A percentile compares a stretch with the other conserved stretches of the same genome.
Conservation (phyloP, 2,329 filamentous ascomycete species). For the Rhynchosporium agropyri region DNA sequence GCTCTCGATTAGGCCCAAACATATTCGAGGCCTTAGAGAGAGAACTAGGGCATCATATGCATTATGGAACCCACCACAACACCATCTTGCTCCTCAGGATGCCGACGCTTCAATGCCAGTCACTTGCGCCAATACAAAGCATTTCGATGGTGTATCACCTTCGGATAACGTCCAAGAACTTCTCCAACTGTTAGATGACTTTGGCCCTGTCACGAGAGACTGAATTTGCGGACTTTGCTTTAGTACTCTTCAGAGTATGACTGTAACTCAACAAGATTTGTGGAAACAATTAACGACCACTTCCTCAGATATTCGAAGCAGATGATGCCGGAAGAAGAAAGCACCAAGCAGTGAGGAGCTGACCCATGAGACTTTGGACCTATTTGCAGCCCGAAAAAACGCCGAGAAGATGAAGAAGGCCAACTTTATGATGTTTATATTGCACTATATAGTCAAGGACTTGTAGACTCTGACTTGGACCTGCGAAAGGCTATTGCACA, state of each 20-base stretch:
- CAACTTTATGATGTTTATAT: background rate
- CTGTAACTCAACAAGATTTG: background rate
- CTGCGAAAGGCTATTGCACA: slow-evolving; percentile 5
- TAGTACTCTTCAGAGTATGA: background rate
- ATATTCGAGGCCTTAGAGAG: too few species aligned
- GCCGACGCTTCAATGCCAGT: background rate
- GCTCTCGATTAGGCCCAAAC: too few species aligned
- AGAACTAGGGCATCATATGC: too few species aligned
- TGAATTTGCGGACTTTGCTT: background rate
- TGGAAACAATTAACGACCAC: slow-evolving; percentile 5
- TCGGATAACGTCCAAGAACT: background rate
- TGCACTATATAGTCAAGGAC: background rate
- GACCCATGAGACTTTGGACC: background rate
- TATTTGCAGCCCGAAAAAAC: background rate
- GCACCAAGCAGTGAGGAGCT: background rate
- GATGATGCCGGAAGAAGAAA: background rate
- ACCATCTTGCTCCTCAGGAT: background rate
- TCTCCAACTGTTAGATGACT: background rate
- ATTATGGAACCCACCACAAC: background rate
- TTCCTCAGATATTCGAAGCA: background rate
- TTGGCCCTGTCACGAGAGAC: background rate
- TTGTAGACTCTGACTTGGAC: background rate
- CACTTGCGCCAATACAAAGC: background rate
- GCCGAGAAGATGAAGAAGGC: background rate
- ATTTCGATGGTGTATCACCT: background rate